phyloP scores from a whole-genome alignment of 768 basidiomycete species.

The Rubroboletus pulcherrimus region DNA sequence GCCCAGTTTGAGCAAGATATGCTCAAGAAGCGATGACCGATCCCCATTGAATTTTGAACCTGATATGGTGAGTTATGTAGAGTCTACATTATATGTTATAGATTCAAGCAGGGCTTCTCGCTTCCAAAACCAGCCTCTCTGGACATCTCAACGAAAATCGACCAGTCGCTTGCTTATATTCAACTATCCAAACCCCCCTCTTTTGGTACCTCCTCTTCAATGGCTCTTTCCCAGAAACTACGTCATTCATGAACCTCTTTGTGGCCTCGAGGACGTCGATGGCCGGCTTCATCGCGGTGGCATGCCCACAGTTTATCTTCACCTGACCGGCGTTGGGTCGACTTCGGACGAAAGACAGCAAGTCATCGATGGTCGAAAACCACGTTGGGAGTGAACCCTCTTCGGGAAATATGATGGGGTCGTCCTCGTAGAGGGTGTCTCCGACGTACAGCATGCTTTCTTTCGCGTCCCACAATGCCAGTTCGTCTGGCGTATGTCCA shows the following conservation, averaged over 20 bases:
- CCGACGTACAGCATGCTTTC: conserved; percentile 57
- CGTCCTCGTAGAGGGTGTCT: conserved; percentile 53
- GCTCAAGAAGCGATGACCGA: conserved; percentile 21
- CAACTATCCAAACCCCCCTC: conserved; percentile 38
- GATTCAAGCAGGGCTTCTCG: conserved; percentile 18
- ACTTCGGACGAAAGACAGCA: conserved; percentile 40
- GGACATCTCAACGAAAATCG: conserved; percentile 49
- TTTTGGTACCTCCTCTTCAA: conserved; percentile 31
- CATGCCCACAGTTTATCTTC: conserved; percentile 49
- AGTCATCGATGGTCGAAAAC: conserved; percentile 41
- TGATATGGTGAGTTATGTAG: not conserved
- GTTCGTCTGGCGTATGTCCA: conserved; percentile 56
- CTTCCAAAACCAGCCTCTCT: conserved; percentile 43
- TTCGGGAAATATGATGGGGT: conserved; percentile 51
- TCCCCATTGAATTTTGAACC: not conserved
- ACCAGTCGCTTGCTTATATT: conserved; percentile 40
- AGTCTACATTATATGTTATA: not conserved
- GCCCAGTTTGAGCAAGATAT: conserved; percentile 65
- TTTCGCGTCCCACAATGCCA: conserved; percentile 48
- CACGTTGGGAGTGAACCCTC: conserved; percentile 52
- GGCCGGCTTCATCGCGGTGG: conserved; percentile 43
- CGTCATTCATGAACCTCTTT: conserved; percentile 45
- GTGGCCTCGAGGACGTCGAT: conserved; percentile 41
- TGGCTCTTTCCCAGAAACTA: conserved; percentile 40
- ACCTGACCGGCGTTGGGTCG: conserved; percentile 27